phyloP scores from a whole-genome alignment of 441 rosid species.

The Pelargonium australe region DNA sequence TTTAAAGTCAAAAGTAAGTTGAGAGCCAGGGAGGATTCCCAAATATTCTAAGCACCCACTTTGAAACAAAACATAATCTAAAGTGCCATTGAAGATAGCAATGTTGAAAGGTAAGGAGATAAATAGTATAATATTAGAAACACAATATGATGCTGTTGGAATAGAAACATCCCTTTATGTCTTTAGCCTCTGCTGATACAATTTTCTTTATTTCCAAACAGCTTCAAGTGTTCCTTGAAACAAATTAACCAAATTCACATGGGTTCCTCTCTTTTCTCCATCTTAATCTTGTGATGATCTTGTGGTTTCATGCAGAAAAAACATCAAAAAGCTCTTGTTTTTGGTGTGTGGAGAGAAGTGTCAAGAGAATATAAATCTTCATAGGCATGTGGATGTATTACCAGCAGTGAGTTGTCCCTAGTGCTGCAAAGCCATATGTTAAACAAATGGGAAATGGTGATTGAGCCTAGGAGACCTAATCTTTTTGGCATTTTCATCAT shows the following conservation, averaged over 20 bases:
- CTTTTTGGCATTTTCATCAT: conserved; percentile 21
- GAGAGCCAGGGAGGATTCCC: conserved; percentile 7
- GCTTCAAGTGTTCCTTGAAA: conserved; percentile 17
- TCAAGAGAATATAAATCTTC: conserved; percentile 16
- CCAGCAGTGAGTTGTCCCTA: conserved; percentile 30
- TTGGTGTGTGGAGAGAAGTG: not conserved
- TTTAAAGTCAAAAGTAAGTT: conserved; percentile 36
- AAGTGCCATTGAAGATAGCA: conserved; percentile 30
- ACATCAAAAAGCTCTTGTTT: too few species aligned
- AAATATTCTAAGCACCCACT: conserved; percentile 38
- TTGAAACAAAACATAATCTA: conserved; percentile 18
- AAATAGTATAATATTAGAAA: conserved; percentile 11
- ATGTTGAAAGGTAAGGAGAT: conserved; percentile 10
- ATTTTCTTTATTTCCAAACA: conserved; percentile 7
- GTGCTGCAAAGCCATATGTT: conserved; percentile 9
- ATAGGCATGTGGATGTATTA: conserved; percentile 35
- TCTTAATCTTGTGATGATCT: too few species aligned
- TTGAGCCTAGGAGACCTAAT: conserved; percentile 24
- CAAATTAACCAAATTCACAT: too few species aligned
- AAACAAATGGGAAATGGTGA: conserved; percentile 8
- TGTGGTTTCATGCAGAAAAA: too few species aligned
- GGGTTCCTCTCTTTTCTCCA: too few species aligned
- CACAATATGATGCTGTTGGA: conserved; percentile 35
- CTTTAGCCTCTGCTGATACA: not conserved
- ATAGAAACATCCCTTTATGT: conserved; percentile 21